Evolutionary conservation across 306 rosid species (phyloP), one percentile per base, ranked within the genome.

Genomic region (Argentina anserina): DNA sequence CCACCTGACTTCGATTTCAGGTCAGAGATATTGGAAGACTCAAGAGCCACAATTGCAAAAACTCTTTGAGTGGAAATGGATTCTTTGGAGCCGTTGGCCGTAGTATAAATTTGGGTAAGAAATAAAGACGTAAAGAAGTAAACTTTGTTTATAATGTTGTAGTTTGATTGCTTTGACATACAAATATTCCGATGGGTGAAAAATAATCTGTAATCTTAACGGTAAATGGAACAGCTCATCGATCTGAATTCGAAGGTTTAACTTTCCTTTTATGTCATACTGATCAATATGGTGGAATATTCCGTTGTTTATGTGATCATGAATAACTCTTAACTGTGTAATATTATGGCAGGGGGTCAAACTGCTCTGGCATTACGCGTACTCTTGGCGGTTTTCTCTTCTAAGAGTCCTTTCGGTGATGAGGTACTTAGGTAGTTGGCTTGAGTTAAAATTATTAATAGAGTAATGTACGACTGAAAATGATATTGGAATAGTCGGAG

Each of bases 31-130:
- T 72, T 78, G 23, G 14, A 71, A 9, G 87, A 81, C 10, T 91
- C 97, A 3, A 86, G 77, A 79, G 83, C 85, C 58, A 67, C 77
- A 65, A 90, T 94, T 11, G 91, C 89, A 34, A 78, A 64, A 75
- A n/a, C 72, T 86, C 96, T 63, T 72, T 94, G 83, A 94, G 84
- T 12, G 98, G 98, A 15, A 82, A 81, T 70, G 98, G 91, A 0
- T 94, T 91, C 76, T 85, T 94, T 28, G 96, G 89, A 72, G 95
- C 96, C 45, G 81, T 94, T 65, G 91, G 95, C 59, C 97, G 97
- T 1, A 91, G 97, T 87, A 78, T 91, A 84, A 86, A 94, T 86
- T 81, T 94, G 70, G 98, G 98, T 94, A 81, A 74, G 81, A 42
- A 34, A 7, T 93, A 76, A 74, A n/a, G n/a, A n/a, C n/a, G n/a